These are phyloP conservation scores for Codiaeum variegatum DNA, from an alignment of 441 rosid genomes.

Conservation along the genomic window DNA sequence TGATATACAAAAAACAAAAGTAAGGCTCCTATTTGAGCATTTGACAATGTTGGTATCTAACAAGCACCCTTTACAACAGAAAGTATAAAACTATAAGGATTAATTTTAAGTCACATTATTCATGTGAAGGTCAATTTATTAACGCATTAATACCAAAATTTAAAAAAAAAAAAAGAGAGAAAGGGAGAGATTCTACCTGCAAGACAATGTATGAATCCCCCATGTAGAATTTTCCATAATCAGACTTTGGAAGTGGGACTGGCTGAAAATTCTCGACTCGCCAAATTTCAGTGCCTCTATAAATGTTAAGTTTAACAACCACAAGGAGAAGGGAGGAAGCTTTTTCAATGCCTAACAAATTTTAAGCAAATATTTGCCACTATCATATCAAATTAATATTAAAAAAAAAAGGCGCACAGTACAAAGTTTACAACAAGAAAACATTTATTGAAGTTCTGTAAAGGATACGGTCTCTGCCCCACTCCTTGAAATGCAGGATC, in stretches of 20 bases:
- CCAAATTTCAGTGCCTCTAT: conserved; percentile 98
- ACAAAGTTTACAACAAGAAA: conserved; percentile 1
- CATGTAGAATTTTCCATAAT: conserved; percentile 87
- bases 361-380: neutral
- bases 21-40: neutral
- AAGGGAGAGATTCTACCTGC: conserved; percentile 46
- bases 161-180: neutral
- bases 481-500: conserved; percentile 97
- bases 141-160: neutral
- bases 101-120: neutral
- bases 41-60: no score
- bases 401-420: conserved; percentile 1
- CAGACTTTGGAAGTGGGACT: conserved; percentile 78
- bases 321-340: conserved; percentile 21
- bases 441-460: conserved; percentile 3
- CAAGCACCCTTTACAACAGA: neutral
- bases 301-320: conserved; percentile 49
- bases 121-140: neutral
- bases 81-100: neutral
- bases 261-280: conserved; percentile 92
- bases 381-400: neutral
- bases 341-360: conserved; percentile 11
- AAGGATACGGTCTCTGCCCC: conserved; percentile 94
- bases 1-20: neutral
- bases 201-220: conserved; percentile 91